Evolutionary conservation across 2,329 filamentous ascomycete species (phyloP).

Genomic region (Endoconidiophora laricicola): DNA sequence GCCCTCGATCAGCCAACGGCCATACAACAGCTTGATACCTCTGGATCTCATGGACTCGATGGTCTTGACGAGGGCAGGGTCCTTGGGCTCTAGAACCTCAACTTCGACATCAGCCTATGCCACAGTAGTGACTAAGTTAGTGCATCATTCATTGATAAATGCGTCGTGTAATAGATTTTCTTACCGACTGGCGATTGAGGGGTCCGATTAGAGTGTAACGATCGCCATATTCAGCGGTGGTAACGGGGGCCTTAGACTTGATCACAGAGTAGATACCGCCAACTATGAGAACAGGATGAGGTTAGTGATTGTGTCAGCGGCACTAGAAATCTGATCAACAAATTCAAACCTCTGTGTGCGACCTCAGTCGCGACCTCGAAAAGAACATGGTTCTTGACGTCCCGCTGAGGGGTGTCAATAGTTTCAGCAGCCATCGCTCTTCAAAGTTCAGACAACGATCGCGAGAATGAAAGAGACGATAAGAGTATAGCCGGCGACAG

Average conservation of each 20-base stretch:
- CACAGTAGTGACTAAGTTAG: neutral
- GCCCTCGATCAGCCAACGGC: conserved; percentile 93
- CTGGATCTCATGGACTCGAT: conserved; percentile 88
- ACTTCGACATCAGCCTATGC: conserved; percentile 86
- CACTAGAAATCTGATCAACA: neutral
- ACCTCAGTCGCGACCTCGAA: conserved; percentile 97
- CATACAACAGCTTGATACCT: conserved; percentile 79
- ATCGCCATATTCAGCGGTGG: conserved; percentile 95
- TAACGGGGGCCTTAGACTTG: conserved; percentile 96
- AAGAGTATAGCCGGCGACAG: neutral
- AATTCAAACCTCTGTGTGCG: conserved; percentile 67
- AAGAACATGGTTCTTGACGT: conserved; percentile 88
- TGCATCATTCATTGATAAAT: neutral
- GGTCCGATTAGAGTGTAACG: conserved; percentile 91
- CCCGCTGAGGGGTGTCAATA: conserved; percentile 34
- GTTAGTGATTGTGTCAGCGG: no score
- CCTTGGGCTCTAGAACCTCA: conserved; percentile 74
- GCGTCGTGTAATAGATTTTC: conserved; percentile 17
- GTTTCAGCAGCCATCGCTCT: conserved; percentile 16
- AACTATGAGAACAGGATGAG: conserved; percentile 33
- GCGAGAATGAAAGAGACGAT: neutral
- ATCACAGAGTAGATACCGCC: conserved; percentile 98
- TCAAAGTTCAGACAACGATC: neutral
- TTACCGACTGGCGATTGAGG: conserved; percentile 75
- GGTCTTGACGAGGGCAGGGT: conserved; percentile 60